A percentile compares a stretch with the other conserved stretches of the same genome.
Conservation (phyloP, 2,329 filamentous ascomycete species). For the Fusarium humuli region DNA sequence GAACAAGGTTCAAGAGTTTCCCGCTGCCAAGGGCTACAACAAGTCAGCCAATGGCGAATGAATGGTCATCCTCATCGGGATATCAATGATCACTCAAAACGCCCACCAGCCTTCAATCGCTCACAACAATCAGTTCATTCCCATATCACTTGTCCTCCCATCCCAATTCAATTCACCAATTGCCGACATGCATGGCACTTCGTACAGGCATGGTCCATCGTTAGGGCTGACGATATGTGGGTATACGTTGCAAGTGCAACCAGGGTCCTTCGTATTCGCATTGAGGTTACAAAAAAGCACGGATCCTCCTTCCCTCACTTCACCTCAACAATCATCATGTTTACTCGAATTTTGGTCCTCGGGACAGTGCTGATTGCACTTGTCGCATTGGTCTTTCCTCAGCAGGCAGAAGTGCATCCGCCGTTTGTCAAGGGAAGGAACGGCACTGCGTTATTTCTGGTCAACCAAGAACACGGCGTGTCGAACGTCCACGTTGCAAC, state of each 20-base stretch:
- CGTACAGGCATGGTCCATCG: not conserved
- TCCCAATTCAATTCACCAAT: not conserved
- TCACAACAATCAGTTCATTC: not conserved
- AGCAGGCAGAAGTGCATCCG: not conserved
- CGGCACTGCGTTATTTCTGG: slow-evolving; percentile 3
- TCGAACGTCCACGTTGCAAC: slow-evolving; percentile 55
- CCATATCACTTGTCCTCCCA: not conserved
- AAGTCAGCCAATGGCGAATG: not conserved
- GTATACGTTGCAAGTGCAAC: not conserved
- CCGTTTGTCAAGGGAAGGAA: slow-evolving; percentile 1
- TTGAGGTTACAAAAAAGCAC: not conserved
- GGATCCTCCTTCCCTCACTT: not conserved
- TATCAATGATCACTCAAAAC: no score
- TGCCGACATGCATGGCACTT: not conserved
- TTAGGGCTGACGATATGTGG: not conserved
- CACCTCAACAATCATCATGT: not conserved
- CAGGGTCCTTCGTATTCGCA: slow-evolving; percentile 1
- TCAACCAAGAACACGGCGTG: slow-evolving; percentile 47
- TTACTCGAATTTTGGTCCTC: not conserved
- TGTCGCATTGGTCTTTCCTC: not conserved
- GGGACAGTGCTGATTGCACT: not conserved
- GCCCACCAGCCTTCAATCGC: not conserved
- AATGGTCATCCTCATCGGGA: not conserved
- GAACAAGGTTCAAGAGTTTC: not conserved
- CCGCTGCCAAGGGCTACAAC: not conserved